Evolutionary conservation across 2,329 filamentous ascomycete species (phyloP).

Genomic region (Uncinocarpus reesii): DNA sequence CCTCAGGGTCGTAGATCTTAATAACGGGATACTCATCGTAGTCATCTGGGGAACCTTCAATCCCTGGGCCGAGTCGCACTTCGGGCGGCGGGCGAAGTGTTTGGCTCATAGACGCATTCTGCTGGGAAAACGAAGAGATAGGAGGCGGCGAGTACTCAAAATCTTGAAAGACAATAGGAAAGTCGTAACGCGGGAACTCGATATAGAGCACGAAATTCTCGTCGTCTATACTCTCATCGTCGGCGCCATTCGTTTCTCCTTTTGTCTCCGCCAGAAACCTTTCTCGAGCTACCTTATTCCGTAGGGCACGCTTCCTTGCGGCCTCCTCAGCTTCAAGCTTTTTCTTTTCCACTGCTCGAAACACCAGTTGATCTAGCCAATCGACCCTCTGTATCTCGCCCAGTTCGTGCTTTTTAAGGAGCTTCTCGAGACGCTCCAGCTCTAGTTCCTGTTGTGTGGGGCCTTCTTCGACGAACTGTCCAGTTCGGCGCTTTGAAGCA

Average conservation of each 20-base stretch:
- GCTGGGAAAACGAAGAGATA: constrained; percentile 61
- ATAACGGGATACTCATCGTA: constrained; percentile 52
- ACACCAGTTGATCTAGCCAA: constrained; percentile 93
- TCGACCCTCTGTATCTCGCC: constrained; percentile 85
- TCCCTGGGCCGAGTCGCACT: constrained; percentile 81
- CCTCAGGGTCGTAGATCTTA: constrained; percentile 85
- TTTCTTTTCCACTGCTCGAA: constrained; percentile 74
- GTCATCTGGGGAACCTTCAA: constrained; percentile 54
- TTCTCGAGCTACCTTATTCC: constrained; percentile 29
- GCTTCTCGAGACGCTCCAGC: constrained; percentile 72
- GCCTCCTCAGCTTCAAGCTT: constrained; percentile 55
- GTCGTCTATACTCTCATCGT: constrained; percentile 34
- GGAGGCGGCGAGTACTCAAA: constrained; percentile 82
- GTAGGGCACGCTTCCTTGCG: constrained; percentile 46
- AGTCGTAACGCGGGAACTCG: constrained; percentile 89
- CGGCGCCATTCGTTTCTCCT: constrained; percentile 25
- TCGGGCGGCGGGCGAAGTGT: constrained; percentile 72
- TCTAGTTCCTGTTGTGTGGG: constrained; percentile 66
- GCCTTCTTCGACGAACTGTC: constrained; percentile 38
- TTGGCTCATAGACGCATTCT: constrained; percentile 54
- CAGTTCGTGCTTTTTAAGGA: constrained; percentile 98
- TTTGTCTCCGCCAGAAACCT: constrained; percentile 22
- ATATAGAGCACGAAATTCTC: constrained; percentile 74
- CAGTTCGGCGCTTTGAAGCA: constrained; percentile 44
- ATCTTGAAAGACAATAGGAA: constrained; percentile 89